phyloP scores from a whole-genome alignment of 148 eudicot species.

The Fagopyrum tataricum region DNA sequence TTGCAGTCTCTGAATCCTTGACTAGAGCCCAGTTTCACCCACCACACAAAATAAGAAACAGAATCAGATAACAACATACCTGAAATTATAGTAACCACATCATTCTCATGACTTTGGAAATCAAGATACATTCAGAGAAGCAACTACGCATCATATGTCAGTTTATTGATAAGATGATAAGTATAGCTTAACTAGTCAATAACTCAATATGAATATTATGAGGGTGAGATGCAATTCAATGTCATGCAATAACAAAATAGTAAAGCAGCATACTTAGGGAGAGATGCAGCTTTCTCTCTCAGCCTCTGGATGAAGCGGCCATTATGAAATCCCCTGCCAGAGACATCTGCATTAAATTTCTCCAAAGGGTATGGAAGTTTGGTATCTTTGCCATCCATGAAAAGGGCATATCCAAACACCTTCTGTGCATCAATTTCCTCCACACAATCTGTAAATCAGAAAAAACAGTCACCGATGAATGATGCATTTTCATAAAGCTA shows the following conservation, averaged over 20 bases:
- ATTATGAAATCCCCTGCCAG: conserved; percentile 84
- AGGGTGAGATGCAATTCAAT: not conserved
- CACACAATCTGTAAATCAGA: conserved; percentile 52
- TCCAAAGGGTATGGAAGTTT: conserved; percentile 70
- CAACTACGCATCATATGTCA: not conserved
- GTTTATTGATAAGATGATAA: not conserved
- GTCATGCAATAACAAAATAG: not conserved
- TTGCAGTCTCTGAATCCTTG: not conserved
- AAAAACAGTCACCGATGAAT: not conserved
- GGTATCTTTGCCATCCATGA: conserved; percentile 71
- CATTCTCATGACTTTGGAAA: not conserved
- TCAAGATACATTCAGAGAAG: not conserved
- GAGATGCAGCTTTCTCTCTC: conserved; percentile 73
- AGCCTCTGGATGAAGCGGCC: conserved; percentile 75
- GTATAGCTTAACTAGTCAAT: not conserved
- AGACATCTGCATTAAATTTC: conserved; percentile 63
- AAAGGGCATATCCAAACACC: conserved; percentile 76
- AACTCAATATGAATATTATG: not conserved
- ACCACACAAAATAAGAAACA: not conserved
- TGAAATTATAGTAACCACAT: not conserved
- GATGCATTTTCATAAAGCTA: not conserved
- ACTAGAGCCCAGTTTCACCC: not conserved
- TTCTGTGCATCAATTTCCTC: conserved; percentile 73
- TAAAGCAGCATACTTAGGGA: conserved; percentile 50
- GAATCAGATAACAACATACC: not conserved